Base-by-base conservation (phyloP, 2,329 filamentous ascomycete genomes). In the Colletotrichum australisinense region DNA sequence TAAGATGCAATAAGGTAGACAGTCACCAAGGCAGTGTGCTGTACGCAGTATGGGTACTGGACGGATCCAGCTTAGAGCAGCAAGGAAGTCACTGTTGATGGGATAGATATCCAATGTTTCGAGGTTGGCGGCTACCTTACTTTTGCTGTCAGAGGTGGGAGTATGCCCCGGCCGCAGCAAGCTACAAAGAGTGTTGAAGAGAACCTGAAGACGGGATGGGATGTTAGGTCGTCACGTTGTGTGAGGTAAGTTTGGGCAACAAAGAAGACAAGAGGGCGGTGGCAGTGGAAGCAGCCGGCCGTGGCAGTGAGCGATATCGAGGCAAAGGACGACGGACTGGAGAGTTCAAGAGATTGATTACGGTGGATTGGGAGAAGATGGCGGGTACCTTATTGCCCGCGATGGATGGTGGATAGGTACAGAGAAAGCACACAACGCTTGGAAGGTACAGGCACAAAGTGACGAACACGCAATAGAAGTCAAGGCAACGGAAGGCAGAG, bases 271-370 rank as follows among this genome's bases (percentile, higher is more conserved):
- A 42, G 26, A n/a, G 35, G 56, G 35, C 8, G 22, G 52, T 28
- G 52, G 63, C 22, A 65, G 49, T 49, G 30, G 32, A 30, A 55
- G 64, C 52, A 19, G 42, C 42, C 19, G 42, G 42, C 19, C 16
- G 42, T 49, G 42, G 42, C 42, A 49, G 42, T 38, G 30, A 60
- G 24, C 46, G 52, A 49, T n/a, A 26, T 55, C 32, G 53, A 42
- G 56, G 58, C 66, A 69, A 49, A 69, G 59, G 35, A 49, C 59
- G 57, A 62, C 42, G 6, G 12, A 16, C 12, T 42, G 42, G 69
- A 69, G 53, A 65, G 52, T 72, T 72, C 65, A 60, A 64, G 63
- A 58, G 53, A 67, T 19, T 35, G 57, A 57, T 64, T 58, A 38
- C 30, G 32, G 30, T 59, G 70, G 53, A 46, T 66, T 35, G 35